A percentile compares a stretch with the other conserved stretches of the same genome.
These are phyloP conservation scores for Apiotrichum domesticum DNA, from an alignment of 1,284 basidiomycete genomes.

Conservation along the genomic window DNA sequence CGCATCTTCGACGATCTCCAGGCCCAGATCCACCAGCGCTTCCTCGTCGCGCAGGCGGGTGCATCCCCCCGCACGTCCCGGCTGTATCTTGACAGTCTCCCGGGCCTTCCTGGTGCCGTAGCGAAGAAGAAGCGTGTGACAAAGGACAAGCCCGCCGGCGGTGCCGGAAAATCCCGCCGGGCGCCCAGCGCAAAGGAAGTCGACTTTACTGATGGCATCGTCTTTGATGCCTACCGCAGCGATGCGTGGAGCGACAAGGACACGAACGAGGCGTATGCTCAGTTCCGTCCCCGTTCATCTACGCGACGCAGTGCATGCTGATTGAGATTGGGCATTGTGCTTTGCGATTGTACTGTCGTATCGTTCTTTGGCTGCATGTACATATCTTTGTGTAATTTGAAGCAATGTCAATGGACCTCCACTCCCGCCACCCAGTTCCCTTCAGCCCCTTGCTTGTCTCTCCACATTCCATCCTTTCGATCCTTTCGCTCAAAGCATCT, in stretches of 20 bases:
- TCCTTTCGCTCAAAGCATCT: too few relatives aligned
- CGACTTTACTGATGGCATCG: too few relatives aligned
- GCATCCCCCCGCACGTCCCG: constrained; percentile 10
- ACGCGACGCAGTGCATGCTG: too few relatives aligned
- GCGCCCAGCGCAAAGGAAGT: neutral
- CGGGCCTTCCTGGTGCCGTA: neutral
- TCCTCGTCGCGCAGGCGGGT: constrained; percentile 32
- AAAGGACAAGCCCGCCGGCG: neutral
- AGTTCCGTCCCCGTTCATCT: too few relatives aligned
- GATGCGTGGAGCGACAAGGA: neutral
- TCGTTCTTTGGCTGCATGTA: too few relatives aligned
- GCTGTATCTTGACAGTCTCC: constrained; percentile 25
- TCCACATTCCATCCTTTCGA: too few relatives aligned
- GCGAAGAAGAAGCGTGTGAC: neutral
- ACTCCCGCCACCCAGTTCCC: too few relatives aligned
- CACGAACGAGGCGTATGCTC: neutral
- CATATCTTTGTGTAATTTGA: too few relatives aligned
- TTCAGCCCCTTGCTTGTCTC: too few relatives aligned
- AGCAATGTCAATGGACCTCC: too few relatives aligned
- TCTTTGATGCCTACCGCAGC: neutral
- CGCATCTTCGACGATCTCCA: constrained; percentile 27
- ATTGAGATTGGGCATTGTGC: too few relatives aligned
- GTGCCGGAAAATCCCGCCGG: neutral
- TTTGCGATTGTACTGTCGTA: too few relatives aligned
- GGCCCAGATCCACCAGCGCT: constrained; percentile 22